phyloP scores from a whole-genome alignment of 495 filamentous ascomycete species.

The Penicillium psychrofluorescens region DNA sequence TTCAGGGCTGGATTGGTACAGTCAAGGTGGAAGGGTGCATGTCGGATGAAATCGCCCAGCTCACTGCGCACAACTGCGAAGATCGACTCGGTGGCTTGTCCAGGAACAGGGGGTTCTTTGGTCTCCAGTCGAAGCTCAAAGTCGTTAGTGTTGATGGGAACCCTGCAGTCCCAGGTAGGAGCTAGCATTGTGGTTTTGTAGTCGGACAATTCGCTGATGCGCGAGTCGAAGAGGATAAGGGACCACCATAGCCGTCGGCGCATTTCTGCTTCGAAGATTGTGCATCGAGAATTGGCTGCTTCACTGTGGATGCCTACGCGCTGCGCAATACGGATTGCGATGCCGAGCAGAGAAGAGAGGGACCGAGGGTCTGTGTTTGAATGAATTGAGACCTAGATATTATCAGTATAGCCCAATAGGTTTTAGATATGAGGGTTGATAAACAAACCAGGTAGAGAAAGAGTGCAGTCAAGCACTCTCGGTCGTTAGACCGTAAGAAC shows the following conservation, averaged over 20 bases:
- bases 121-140: slow-evolving; percentile 46
- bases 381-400: slow-evolving; percentile 40
- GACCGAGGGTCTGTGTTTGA: slow-evolving; percentile 40
- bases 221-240: slow-evolving; percentile 43
- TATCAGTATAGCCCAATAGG: not conserved
- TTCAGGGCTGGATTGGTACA: slow-evolving; percentile 44
- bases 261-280: slow-evolving; percentile 47
- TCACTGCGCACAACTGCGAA: slow-evolving; percentile 44
- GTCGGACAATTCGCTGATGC: slow-evolving; percentile 39
- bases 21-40: slow-evolving; percentile 39
- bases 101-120: slow-evolving; percentile 31
- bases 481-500: slow-evolving; percentile 37
- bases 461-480: slow-evolving; percentile 51
- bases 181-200: slow-evolving; percentile 25
- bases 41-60: slow-evolving; percentile 41
- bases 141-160: slow-evolving; percentile 51
- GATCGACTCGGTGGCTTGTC: slow-evolving; percentile 39
- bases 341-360: slow-evolving; percentile 44
- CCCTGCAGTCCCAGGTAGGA: slow-evolving; percentile 50
- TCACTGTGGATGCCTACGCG: slow-evolving; percentile 49
- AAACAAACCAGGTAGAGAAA: slow-evolving; percentile 50
- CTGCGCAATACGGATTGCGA: slow-evolving; percentile 47
- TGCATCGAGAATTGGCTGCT: slow-evolving; percentile 18
- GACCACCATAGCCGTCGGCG: slow-evolving; percentile 56
- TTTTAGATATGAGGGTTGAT: not conserved